Conservation (phyloP, 768 basidiomycete genomes). For the Termitomyces sp. region DNA sequence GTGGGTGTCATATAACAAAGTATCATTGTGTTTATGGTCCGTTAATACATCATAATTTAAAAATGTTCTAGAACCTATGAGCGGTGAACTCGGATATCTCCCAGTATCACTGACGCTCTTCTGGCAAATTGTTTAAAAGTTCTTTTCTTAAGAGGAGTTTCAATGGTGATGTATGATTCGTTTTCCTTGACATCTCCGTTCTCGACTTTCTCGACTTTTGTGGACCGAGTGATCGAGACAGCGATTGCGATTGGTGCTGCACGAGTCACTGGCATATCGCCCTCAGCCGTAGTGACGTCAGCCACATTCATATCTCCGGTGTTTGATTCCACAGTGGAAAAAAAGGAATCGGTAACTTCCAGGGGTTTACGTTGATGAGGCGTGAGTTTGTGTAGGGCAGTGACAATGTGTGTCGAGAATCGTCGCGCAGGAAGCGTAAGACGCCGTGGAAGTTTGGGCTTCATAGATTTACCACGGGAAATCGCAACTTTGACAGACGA, state of each 20-base stretch:
- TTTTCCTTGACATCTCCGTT: not conserved
- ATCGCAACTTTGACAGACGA: not conserved
- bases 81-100: not conserved
- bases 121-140: not conserved
- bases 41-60: not conserved
- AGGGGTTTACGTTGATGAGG: not conserved
- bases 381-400: not conserved
- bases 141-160: not conserved
- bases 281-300: too few relatives aligned
- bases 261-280: not conserved
- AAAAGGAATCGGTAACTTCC: not conserved
- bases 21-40: not conserved
- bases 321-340: not conserved
- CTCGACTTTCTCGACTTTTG: not conserved
- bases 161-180: not conserved
- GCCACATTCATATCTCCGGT: not conserved
- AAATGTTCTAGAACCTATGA: not conserved
- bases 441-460: not conserved
- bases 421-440: not conserved
- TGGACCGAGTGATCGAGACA: not conserved
- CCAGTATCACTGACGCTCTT: not conserved
- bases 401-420: not conserved
- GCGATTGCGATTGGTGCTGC: not conserved
- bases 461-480: not conserved
- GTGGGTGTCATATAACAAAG: not conserved